phyloP scores from a whole-genome alignment of 345 rosid species.

The Lumnitzera littorea region DNA sequence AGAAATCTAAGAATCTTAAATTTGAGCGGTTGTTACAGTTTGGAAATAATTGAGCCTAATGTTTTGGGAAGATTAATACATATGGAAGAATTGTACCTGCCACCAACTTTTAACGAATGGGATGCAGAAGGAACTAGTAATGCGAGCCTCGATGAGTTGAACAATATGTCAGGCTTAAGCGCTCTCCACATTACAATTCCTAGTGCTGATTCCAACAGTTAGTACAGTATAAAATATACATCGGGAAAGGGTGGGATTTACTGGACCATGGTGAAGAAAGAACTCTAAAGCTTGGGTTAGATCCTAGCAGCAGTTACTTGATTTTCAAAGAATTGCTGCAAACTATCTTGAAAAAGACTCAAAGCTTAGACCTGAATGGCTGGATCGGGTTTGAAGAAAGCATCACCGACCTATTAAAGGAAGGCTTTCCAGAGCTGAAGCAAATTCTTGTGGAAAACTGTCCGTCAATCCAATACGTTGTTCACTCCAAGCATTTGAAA shows the following conservation, averaged over 20 bases:
- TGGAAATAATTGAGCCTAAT: slow-evolving; percentile 8
- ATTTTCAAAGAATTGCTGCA: neutral
- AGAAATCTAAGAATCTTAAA: slow-evolving; percentile 8
- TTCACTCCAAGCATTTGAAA: neutral
- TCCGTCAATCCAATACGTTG: neutral
- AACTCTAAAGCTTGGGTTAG: slow-evolving; percentile 5
- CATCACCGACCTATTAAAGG: neutral
- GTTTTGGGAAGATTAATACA: slow-evolving; percentile 12
- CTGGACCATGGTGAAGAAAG: neutral
- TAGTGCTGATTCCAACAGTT: neutral
- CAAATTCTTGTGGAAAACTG: slow-evolving; percentile 8
- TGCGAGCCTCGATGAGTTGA: slow-evolving; percentile 17
- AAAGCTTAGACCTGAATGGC: slow-evolving; percentile 1
- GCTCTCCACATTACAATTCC: slow-evolving; percentile 7
- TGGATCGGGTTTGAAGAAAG: neutral
- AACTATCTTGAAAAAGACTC: neutral
- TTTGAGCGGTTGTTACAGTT: slow-evolving; percentile 1
- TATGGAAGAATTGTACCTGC: slow-evolving; percentile 24
- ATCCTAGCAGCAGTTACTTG: neutral
- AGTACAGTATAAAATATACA: neutral
- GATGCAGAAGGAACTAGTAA: neutral
- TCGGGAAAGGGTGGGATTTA: neutral
- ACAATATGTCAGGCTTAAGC: slow-evolving; percentile 8
- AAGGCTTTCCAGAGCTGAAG: slow-evolving; percentile 14
- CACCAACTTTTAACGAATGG: slow-evolving; percentile 12